A percentile compares a stretch with the other conserved stretches of the same genome.
Conservation (phyloP, 345 rosid genomes). For the Murraya koenigii region DNA sequence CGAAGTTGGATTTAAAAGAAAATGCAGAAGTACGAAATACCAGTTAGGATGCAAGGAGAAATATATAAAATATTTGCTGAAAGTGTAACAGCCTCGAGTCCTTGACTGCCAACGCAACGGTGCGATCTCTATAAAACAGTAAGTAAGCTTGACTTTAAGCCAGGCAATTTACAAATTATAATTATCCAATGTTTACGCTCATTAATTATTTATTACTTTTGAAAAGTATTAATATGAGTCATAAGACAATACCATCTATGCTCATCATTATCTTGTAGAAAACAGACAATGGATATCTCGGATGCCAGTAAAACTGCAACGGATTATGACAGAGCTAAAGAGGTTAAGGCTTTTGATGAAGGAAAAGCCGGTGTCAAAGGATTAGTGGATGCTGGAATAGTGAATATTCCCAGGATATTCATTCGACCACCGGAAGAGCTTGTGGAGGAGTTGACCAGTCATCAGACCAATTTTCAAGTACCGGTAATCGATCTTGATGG, state of each 20-base stretch:
- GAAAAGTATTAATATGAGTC: no score
- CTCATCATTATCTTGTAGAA: neutral
- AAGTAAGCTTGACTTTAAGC: no score
- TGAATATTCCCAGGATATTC: slow-evolving; percentile 17
- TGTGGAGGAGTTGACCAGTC: neutral
- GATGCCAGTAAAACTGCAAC: neutral
- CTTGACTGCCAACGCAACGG: no score
- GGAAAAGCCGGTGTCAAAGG: slow-evolving; percentile 42
- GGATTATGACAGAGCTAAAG: slow-evolving; percentile 10
- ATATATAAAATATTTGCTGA: neutral
- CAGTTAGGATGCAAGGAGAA: neutral
- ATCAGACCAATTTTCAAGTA: neutral
- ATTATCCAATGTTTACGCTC: no score
- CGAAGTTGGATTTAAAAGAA: neutral
- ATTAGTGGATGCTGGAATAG: slow-evolving; percentile 32
- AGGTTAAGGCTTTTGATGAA: slow-evolving; percentile 40
- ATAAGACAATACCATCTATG: no score
- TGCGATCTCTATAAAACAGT: no score
- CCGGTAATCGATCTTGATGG: slow-evolving; percentile 16
- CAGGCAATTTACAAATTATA: no score
- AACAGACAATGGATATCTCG: neutral
- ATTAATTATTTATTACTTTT: no score
- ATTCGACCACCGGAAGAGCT: slow-evolving; percentile 5
- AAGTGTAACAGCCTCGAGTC: neutral
- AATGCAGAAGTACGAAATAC: neutral